Conservation (phyloP, 1,284 basidiomycete genomes). For the Gomphus bonarii region DNA sequence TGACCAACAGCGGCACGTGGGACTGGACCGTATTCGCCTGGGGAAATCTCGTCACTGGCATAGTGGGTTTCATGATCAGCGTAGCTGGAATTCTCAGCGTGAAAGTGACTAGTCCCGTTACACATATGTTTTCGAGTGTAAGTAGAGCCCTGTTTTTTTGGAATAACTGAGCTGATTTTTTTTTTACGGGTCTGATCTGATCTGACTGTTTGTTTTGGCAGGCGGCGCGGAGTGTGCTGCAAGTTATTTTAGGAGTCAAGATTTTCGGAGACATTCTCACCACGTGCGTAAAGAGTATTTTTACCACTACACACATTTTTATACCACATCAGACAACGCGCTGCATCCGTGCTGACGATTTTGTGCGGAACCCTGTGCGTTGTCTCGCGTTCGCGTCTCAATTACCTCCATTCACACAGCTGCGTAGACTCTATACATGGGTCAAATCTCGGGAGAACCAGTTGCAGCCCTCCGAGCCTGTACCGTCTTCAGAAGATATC, state of each 20-base stretch:
- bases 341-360: constrained; percentile 15
- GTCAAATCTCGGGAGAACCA: constrained; percentile 32
- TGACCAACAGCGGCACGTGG: constrained; percentile 7
- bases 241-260: constrained; percentile 23
- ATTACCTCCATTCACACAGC: neutral
- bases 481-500: neutral
- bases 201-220: neutral
- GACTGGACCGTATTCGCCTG: constrained; percentile 17
- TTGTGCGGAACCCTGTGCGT: constrained; percentile 15
- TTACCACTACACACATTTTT: neutral
- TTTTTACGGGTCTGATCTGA: too few relatives aligned
- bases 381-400: constrained; percentile 14
- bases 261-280: constrained; percentile 22
- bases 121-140: constrained; percentile 18
- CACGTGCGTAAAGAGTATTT: constrained; percentile 14
- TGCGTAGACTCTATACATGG: constrained; percentile 55
- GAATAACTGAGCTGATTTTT: too few relatives aligned
- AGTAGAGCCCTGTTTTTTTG: neutral
- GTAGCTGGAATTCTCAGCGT: constrained; percentile 17
- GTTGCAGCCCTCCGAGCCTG: neutral
- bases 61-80: constrained; percentile 19
- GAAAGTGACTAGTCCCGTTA: constrained; percentile 17
- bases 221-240: constrained; percentile 23
- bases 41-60: constrained; percentile 18
- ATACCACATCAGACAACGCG: constrained; percentile 13